Conservation (phyloP, 805 yeast species). For the Pichia insulana region DNA sequence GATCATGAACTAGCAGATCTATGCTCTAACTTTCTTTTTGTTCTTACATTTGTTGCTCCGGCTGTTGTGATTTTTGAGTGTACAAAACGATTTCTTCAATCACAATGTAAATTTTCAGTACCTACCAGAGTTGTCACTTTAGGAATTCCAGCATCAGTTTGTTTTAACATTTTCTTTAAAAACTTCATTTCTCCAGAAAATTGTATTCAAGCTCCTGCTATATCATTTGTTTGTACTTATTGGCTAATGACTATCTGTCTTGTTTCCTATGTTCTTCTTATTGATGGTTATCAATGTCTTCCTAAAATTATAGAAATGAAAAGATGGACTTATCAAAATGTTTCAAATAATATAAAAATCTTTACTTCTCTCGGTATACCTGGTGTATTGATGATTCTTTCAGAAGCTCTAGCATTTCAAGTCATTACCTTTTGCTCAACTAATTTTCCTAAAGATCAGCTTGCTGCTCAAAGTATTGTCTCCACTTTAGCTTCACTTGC, state of each 20-base stretch:
- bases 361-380: slow-evolving; percentile 42
- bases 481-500: slow-evolving; percentile 40
- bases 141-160: slow-evolving; percentile 60
- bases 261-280: slow-evolving; percentile 40
- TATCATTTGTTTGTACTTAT: slow-evolving; percentile 57
- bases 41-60: slow-evolving; percentile 54
- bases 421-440: slow-evolving; percentile 43
- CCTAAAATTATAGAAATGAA: slow-evolving; percentile 12
- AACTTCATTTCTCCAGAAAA: slow-evolving; percentile 48
- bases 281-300: slow-evolving; percentile 68
- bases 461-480: slow-evolving; percentile 47
- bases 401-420: slow-evolving; percentile 50
- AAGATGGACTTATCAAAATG: slow-evolving; percentile 26
- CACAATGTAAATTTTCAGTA: slow-evolving; percentile 70
- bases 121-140: slow-evolving; percentile 58
- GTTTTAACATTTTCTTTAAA: slow-evolving; percentile 49
- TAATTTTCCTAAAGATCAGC: slow-evolving; percentile 36
- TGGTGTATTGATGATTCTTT: slow-evolving; percentile 46
- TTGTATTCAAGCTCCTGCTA: slow-evolving; percentile 50
- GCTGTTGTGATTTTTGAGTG: slow-evolving; percentile 61
- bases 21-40: slow-evolving; percentile 46
- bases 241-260: slow-evolving; percentile 57
- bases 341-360: slow-evolving; percentile 8
- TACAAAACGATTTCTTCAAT: slow-evolving; percentile 62
- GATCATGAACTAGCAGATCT: slow-evolving; percentile 34